Conservation (phyloP, 805 yeast species). For the Candida ipomoeae region DNA sequence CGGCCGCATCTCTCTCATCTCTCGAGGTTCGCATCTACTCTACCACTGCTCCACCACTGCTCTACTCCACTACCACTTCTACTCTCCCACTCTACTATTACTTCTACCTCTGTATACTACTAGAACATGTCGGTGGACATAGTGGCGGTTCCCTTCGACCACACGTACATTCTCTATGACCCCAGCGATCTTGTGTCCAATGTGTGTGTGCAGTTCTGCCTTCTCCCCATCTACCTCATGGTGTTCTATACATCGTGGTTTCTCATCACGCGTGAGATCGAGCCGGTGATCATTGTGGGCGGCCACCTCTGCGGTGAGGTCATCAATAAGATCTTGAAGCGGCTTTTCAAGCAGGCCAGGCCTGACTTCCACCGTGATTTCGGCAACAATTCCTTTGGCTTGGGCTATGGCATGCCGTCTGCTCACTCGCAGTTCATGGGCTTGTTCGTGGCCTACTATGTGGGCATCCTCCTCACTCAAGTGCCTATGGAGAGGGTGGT, state of each 20-base stretch:
- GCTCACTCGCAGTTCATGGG: conserved; percentile 98
- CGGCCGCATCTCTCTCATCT: too few relatives aligned
- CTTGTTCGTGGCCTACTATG: conserved; percentile 59
- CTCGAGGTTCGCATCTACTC: too few relatives aligned
- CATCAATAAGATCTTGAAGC: conserved; percentile 64
- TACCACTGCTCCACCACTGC: too few relatives aligned
- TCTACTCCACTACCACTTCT: background rate
- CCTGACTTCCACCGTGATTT: conserved; percentile 55
- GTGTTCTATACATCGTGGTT: conserved; percentile 83
- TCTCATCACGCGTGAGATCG: conserved; percentile 74
- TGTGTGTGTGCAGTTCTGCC: conserved; percentile 65
- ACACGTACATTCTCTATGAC: conserved; percentile 78
- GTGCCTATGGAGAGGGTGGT: conserved; percentile 13
- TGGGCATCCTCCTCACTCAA: conserved; percentile 45
- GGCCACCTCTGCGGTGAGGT: conserved; percentile 84
- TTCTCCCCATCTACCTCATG: conserved; percentile 75
- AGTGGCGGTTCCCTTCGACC: conserved; percentile 65
- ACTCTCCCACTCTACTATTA: background rate
- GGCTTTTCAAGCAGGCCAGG: conserved; percentile 62
- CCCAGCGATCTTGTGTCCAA: conserved; percentile 59
- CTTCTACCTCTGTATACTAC: background rate
- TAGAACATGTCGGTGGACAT: background rate
- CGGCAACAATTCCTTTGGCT: conserved; percentile 42
- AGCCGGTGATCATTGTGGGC: conserved; percentile 74
- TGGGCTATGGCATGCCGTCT: conserved; percentile 92